Evolutionary conservation across 805 yeast species (phyloP).

Genomic region (Lachancea meyersii): DNA sequence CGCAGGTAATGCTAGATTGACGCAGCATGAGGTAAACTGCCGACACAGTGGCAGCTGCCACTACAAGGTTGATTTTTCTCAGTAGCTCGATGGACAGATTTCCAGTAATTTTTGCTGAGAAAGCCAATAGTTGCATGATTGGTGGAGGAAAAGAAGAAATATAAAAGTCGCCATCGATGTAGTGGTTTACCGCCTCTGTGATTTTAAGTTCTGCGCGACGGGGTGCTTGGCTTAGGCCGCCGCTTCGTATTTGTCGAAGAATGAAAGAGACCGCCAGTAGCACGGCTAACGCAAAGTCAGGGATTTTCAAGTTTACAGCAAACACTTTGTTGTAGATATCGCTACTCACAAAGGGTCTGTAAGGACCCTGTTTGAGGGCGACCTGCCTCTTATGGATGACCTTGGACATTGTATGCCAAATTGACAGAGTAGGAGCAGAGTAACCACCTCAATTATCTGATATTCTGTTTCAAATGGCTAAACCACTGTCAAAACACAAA

Average conservation of each 20-base stretch:
- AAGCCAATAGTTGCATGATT: conserved; percentile 21
- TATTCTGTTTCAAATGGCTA: neutral
- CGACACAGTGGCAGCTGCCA: conserved; percentile 13
- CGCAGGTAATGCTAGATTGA: conserved; percentile 35
- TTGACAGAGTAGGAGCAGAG: neutral
- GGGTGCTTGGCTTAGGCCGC: neutral
- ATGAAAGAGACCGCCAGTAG: conserved; percentile 1
- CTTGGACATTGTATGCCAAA: neutral
- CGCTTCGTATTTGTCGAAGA: neutral
- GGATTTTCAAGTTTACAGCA: neutral
- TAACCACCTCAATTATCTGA: neutral
- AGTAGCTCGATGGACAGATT: conserved; percentile 3
- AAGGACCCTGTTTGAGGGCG: neutral
- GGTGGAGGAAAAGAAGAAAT: conserved; percentile 20
- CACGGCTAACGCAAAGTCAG: neutral
- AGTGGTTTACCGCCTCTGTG: conserved; percentile 8
- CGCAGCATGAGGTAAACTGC: conserved; percentile 19
- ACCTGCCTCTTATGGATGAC: neutral
- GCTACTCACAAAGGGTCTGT: neutral
- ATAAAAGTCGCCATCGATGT: conserved; percentile 15
- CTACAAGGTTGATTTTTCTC: conserved; percentile 13
- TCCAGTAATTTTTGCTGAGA: conserved; percentile 5
- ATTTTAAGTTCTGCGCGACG: conserved; percentile 12
- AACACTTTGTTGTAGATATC: neutral
- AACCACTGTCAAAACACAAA: too few relatives aligned